These are phyloP conservation scores for Achlya hypogyna DNA, from an alignment of 352 stramenopile species.

Conservation along the genomic window DNA sequence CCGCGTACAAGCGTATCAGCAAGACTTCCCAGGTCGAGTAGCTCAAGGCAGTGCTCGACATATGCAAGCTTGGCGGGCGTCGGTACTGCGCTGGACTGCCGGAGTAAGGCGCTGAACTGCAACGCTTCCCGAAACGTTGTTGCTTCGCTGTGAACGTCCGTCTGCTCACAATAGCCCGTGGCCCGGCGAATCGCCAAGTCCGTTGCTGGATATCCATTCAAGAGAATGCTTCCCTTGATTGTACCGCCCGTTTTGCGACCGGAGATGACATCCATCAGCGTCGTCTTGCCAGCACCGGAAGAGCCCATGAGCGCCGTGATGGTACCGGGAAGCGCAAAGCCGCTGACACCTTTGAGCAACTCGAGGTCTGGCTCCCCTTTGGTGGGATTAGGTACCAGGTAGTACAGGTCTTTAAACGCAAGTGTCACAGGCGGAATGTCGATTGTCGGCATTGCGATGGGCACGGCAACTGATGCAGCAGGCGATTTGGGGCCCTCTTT, in stretches of 20 bases:
- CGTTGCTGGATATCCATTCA: constrained; percentile 64
- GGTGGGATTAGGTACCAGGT: constrained; percentile 30
- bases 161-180: constrained; percentile 18
- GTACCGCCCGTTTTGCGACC: constrained; percentile 65
- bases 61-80: constrained; percentile 30
- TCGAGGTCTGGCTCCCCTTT: constrained; percentile 4
- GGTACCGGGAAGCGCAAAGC: constrained; percentile 22
- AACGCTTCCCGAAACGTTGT: constrained; percentile 12
- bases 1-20: constrained; percentile 31
- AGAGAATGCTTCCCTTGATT: constrained; percentile 47
- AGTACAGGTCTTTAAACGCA: constrained; percentile 21
- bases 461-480: background rate
- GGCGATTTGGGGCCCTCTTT: background rate
- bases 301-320: constrained; percentile 34
- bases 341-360: constrained; percentile 23
- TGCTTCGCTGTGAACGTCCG: constrained; percentile 24
- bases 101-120: background rate
- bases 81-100: constrained; percentile 25
- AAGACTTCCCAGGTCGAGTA: constrained; percentile 32
- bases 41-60: constrained; percentile 34
- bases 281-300: constrained; percentile 65
- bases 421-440: constrained; percentile 19
- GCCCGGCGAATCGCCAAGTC: constrained; percentile 6
- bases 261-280: constrained; percentile 82
- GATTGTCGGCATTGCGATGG: background rate